These are phyloP conservation scores for Gamsiella multidivaricata DNA, from an alignment of 192 early-diverging fungal species.

Conservation along the genomic window DNA sequence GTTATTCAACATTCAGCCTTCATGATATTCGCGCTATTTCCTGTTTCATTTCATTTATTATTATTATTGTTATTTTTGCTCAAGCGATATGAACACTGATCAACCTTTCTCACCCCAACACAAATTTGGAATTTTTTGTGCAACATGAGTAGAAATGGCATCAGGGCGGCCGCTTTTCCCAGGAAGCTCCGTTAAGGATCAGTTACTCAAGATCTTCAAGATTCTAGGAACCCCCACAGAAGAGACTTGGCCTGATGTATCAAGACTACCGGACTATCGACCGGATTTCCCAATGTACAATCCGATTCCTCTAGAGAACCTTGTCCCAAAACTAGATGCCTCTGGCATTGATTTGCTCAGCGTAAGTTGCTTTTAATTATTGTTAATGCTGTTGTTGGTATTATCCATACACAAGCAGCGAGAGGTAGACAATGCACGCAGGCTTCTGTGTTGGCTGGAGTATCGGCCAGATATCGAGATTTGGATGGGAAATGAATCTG, in stretches of 20 bases:
- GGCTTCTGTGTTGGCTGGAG: neutral
- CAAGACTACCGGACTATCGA: conserved; percentile 90
- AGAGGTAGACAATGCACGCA: neutral
- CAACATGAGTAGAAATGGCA: conserved; percentile 74
- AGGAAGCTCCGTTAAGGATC: conserved; percentile 88
- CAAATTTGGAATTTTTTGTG: too few relatives aligned
- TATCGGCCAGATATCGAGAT: too few relatives aligned
- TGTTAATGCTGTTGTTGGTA: neutral
- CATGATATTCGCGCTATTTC: neutral
- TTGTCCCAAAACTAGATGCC: conserved; percentile 87
- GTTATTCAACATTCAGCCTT: neutral
- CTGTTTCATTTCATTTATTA: neutral
- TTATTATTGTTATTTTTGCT: too few relatives aligned
- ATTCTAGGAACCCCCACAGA: conserved; percentile 86
- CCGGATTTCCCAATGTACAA: conserved; percentile 82
- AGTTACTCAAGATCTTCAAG: conserved; percentile 92
- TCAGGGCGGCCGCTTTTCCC: conserved; percentile 93
- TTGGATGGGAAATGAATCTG: neutral
- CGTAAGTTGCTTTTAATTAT: conserved; percentile 44
- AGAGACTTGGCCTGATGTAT: conserved; percentile 85
- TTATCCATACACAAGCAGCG: neutral
- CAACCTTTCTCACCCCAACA: too few relatives aligned
- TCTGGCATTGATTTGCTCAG: conserved; percentile 87
- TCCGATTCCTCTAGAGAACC: conserved; percentile 72
- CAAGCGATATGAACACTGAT: neutral